phyloP scores from a whole-genome alignment of 2,329 filamentous ascomycete genomes.

The Onygenales sp. region DNA sequence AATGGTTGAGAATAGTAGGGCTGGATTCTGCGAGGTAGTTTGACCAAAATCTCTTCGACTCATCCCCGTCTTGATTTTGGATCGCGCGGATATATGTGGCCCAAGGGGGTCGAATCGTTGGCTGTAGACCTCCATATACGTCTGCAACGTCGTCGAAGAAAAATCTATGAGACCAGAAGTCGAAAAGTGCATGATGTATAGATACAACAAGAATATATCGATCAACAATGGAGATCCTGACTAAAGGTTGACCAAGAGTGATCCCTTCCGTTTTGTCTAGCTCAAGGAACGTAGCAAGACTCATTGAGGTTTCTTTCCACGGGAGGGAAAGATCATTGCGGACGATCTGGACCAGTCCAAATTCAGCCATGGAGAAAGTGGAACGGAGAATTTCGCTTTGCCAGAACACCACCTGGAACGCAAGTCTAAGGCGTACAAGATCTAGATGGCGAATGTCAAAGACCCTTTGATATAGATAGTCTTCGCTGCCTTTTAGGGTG shows the following conservation, averaged over 20 bases:
- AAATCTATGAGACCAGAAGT: constrained; percentile 24
- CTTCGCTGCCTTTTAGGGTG: not conserved
- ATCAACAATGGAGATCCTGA: constrained; percentile 9
- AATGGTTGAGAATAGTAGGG: not conserved
- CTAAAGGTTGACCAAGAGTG: constrained; percentile 6
- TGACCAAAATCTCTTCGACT: not conserved
- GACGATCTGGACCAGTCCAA: constrained; percentile 9
- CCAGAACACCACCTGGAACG: too few species aligned
- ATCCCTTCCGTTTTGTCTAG: constrained; percentile 3
- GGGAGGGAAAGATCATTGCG: constrained; percentile 3
- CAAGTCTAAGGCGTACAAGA: too few species aligned
- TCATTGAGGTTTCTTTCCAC: constrained; percentile 6
- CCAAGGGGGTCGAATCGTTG: not conserved
- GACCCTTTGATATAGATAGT: not conserved
- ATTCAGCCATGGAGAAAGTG: constrained; percentile 6
- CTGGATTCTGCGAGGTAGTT: not conserved
- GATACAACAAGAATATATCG: constrained; percentile 16
- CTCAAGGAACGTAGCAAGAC: constrained; percentile 8
- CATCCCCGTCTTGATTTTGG: not conserved
- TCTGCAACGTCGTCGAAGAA: constrained; percentile 17
- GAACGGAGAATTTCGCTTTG: constrained; percentile 1
- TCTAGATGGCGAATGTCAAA: not conserved
- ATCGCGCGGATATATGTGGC: not conserved
- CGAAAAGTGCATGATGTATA: constrained; percentile 26
- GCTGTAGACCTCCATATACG: not conserved